phyloP scores from a whole-genome alignment of 1,284 basidiomycete species.

The Porodaedalea pini region DNA sequence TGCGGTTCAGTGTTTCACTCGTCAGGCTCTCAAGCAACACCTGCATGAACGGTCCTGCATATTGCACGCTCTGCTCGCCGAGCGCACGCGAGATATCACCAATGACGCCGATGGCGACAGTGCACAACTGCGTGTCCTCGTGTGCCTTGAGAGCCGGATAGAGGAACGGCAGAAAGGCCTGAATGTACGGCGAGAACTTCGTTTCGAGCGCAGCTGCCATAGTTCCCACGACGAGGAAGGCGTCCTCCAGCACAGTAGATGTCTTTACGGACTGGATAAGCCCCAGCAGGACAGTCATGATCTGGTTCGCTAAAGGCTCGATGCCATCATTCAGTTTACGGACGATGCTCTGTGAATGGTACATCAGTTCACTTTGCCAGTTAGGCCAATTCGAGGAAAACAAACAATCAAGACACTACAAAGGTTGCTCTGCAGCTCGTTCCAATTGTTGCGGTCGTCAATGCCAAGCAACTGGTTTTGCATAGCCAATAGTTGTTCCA shows the following conservation, averaged over 20 bases:
- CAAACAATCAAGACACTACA: conserved; percentile 85
- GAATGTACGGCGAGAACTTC: conserved; percentile 85
- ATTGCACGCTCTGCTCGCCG: conserved; percentile 78
- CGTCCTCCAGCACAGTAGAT: conserved; percentile 95
- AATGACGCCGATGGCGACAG: conserved; percentile 92
- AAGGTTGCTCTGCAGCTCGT: conserved; percentile 95
- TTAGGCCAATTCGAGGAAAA: background rate
- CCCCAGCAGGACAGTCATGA: conserved; percentile 90
- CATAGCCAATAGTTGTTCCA: conserved; percentile 84
- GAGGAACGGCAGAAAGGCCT: conserved; percentile 87
- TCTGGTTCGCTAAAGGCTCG: conserved; percentile 85
- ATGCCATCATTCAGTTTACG: conserved; percentile 84
- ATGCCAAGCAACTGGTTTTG: conserved; percentile 92
- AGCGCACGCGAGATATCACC: conserved; percentile 94
- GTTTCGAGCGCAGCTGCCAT: conserved; percentile 82
- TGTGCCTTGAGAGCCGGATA: conserved; percentile 88
- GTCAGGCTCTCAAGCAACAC: conserved; percentile 90
- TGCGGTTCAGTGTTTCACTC: conserved; percentile 86
- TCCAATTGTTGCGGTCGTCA: conserved; percentile 99
- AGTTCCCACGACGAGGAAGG: conserved; percentile 93
- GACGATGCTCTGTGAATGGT: conserved; percentile 62
- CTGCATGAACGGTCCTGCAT: conserved; percentile 86
- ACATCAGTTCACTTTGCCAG: conserved; percentile 7
- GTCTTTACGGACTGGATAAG: conserved; percentile 89
- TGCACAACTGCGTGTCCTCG: conserved; percentile 95